Evolutionary conservation across 176 grass and related monocot species (phyloP).

Genomic region (Melocanna baccifera): DNA sequence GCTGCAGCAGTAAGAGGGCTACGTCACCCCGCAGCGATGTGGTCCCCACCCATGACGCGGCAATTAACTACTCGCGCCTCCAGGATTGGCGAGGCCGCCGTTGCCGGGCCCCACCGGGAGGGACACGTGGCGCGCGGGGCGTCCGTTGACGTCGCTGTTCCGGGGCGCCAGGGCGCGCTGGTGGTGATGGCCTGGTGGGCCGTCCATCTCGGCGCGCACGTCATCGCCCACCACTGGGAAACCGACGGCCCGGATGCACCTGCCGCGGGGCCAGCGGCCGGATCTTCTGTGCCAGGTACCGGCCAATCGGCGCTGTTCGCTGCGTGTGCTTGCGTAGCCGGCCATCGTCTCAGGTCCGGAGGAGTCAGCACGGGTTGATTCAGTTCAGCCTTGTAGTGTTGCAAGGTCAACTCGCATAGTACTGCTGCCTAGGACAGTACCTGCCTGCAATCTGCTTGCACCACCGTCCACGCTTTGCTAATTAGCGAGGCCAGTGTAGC

Average conservation of each 20-base stretch:
- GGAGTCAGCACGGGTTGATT: too few relatives aligned
- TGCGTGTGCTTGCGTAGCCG: background rate
- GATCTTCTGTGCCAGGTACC: background rate
- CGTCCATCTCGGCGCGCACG: background rate
- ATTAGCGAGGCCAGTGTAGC: background rate
- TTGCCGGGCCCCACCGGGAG: too few relatives aligned
- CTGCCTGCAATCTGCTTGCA: too few relatives aligned
- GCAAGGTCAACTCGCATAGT: background rate
- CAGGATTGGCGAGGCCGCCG: too few relatives aligned
- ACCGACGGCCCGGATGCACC: background rate
- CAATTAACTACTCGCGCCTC: background rate
- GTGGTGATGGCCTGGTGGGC: slow-evolving; percentile 1
- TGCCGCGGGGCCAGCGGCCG: background rate
- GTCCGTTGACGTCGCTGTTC: slow-evolving; percentile 31
- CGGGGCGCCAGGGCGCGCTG: background rate
- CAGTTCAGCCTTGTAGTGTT: too few relatives aligned
- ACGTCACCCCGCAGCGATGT: background rate
- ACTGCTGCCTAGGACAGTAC: too few relatives aligned
- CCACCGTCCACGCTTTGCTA: background rate
- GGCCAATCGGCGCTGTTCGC: too few relatives aligned
- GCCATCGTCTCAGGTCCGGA: background rate
- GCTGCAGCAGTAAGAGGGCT: too few relatives aligned
- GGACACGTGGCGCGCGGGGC: background rate
- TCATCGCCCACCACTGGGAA: background rate
- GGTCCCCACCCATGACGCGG: background rate